Percentiles rank a stretch among this genome's conserved stretches.
phyloP scores from a whole-genome alignment of 305 asterid species.

The Galium porrigens region DNA sequence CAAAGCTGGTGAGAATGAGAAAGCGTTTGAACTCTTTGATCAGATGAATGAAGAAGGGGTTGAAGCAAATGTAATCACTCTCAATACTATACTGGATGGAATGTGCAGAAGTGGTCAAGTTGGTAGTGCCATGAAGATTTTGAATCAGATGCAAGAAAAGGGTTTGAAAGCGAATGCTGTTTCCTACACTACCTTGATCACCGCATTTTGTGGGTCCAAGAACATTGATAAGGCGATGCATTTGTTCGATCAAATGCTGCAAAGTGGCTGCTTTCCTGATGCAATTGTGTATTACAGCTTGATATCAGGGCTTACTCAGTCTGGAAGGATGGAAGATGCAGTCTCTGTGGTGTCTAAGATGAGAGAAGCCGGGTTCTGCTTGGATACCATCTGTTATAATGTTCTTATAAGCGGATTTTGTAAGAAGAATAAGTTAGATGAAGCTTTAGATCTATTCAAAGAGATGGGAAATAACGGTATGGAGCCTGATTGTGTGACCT shows the following conservation, averaged over 20 bases:
- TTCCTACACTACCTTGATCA: slow-evolving; percentile 53
- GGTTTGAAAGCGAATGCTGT: slow-evolving; percentile 43
- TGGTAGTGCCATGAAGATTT: slow-evolving; percentile 42
- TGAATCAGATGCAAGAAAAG: slow-evolving; percentile 32
- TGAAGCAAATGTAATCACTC: slow-evolving; percentile 33
- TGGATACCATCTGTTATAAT: slow-evolving; percentile 52
- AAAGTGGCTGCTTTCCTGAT: slow-evolving; percentile 44
- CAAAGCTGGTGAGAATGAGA: slow-evolving; percentile 60
- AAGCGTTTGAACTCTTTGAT: slow-evolving; percentile 41
- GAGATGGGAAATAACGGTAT: slow-evolving; percentile 43
- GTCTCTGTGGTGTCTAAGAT: slow-evolving; percentile 27
- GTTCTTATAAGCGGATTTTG: slow-evolving; percentile 64
- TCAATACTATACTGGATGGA: slow-evolving; percentile 50
- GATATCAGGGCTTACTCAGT: slow-evolving; percentile 55
- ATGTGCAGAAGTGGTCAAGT: slow-evolving; percentile 59
- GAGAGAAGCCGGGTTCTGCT: slow-evolving; percentile 53
- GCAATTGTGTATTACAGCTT: slow-evolving; percentile 49
- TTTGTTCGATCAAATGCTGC: slow-evolving; percentile 51
- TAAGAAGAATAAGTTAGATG: slow-evolving; percentile 43
- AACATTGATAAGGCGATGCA: slow-evolving; percentile 58
- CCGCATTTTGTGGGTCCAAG: slow-evolving; percentile 56
- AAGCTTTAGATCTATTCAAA: slow-evolving; percentile 41
- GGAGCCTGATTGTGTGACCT: slow-evolving; percentile 59
- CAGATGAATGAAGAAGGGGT: slow-evolving; percentile 41
- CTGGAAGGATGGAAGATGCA: slow-evolving; percentile 68